Conservation (phyloP, 2,329 filamentous ascomycete genomes). For the Monilinia fructigena region DNA sequence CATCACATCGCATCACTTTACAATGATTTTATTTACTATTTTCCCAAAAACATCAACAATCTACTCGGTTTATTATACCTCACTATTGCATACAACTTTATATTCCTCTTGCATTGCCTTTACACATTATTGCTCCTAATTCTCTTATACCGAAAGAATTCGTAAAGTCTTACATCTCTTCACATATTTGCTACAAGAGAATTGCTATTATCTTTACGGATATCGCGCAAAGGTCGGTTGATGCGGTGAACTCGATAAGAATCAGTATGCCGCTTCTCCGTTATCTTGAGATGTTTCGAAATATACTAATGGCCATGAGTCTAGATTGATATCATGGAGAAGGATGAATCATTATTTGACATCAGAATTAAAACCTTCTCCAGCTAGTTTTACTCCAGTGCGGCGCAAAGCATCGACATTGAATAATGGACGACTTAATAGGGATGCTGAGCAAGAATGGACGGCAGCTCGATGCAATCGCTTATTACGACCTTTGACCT, state of each 20-base stretch:
- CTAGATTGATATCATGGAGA: conserved; percentile 19
- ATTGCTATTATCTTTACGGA: background rate
- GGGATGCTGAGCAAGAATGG: conserved; percentile 39
- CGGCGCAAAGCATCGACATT: conserved; percentile 32
- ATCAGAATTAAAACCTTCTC: conserved; percentile 9
- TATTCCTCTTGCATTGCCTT: background rate
- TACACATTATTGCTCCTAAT: background rate
- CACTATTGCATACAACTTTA: conserved; percentile 11
- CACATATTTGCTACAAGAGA: conserved; percentile 23
- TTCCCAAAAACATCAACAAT: background rate
- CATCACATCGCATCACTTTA: background rate
- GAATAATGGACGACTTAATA: conserved; percentile 28
- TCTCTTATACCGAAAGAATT: background rate
- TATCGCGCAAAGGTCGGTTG: conserved; percentile 2
- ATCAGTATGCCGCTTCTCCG: conserved; percentile 6
- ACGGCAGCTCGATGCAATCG: conserved; percentile 47
- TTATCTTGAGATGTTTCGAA: background rate
- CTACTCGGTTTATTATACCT: background rate
- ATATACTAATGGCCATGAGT: background rate
- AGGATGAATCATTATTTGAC: conserved; percentile 8
- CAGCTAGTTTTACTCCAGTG: conserved; percentile 36
- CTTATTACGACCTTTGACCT: conserved; percentile 46
- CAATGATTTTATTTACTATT: no score
- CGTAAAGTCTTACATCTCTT: conserved; percentile 7
- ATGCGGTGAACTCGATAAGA: background rate